Base-by-base conservation (phyloP, 2,329 filamentous ascomycete genomes). In the Pyrenophora graminea region DNA sequence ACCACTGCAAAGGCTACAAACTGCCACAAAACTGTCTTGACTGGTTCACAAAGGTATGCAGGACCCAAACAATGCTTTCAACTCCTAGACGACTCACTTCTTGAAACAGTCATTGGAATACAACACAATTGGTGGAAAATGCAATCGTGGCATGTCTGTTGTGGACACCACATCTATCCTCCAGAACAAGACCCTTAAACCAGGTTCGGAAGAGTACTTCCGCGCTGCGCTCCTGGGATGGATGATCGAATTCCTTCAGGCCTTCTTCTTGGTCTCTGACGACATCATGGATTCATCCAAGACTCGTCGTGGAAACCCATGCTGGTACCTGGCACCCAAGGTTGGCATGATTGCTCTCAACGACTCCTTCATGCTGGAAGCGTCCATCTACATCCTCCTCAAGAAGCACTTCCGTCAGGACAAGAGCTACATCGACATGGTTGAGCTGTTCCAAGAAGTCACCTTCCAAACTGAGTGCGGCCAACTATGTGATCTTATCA, bases 341-440 rank as follows among this genome's bases (percentile, higher is more conserved):
- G 92, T 99, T 36, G 93, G 93, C 74, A 92, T 95, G 87, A 84
- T 97, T 61, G 93, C 94, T 71, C 97, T 99, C 83, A 99, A 99
- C 82, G 94, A 99, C 73, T 86, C 93, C 58, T 96, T 97, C 81
- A 86, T 97, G 85, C 88, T 99, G 66, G 94, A 97, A 79, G 80
- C 88, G 12, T 80, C 84, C 69, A 97, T 99, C 79, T 99, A 95
- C 80, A 77, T 88, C 21, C 85, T 97, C 39, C 85, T 99, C 58
- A 94, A 93, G 81, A 94, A 95, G 79, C 88, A 91, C 78, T 99
- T 97, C 85, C 88, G 89, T 69, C 80, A 82, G 39, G 91, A 97
- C 78, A 87, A 90, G 45, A 82, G 85, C 74, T 99, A 99, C 77
- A 77, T 97, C 67, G 92, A 97, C 69, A 82, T 99, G 52, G 68